Evolutionary conservation across 1,284 basidiomycete species (phyloP), one percentile per base, ranked within the genome.

Genomic region (Ustilago vetiveriae): DNA sequence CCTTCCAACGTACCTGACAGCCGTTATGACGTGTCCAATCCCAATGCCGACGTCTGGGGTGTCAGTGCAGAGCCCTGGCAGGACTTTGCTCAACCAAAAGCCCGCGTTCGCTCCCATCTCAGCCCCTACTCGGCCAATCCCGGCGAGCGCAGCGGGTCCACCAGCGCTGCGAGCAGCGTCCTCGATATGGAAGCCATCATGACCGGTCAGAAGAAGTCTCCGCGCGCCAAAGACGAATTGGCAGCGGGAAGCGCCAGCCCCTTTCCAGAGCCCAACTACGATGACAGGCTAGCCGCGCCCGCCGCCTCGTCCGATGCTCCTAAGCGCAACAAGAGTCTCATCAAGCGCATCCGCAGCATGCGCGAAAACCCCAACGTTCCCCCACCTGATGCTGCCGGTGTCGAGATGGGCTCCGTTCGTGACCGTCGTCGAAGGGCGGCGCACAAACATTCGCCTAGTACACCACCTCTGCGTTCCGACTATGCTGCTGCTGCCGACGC

Each of bases 41-140:
- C 76, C 30, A 69, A 78, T 33, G 76, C 79, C 22, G 79, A 79
- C 32, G 71, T 77, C 5, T 80, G 78, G 76, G 79, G 79, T 40
- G 74, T 78, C 32, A 64, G 62, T 27, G 50, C 72, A 21, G 79
- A 81, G 56, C 79, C 79, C 13, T 81, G 79, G 79, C 78, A 80
- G 46, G 79, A 81, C 48, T 80, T 81, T 50, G 75, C 76, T 3
- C 55, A 59, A 19, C 76, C 78, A 16, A 66, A 71, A 29, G 42
- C 65, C 8, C 51, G 44, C n/a, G 42, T 38, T 27, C 59, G 59
- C 10, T 65, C 60, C 33, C 50, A 38, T 3, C 68, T 72, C 39
- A 62, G 68, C 49, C 73, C 73, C 5, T 69, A 72, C 58, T 52
- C 49, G 21, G 49, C 46, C 23, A 33, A 42, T 32, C 29, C 16